Evolutionary conservation across 2,329 filamentous ascomycete species (phyloP).

Genomic region (Iodosphaeria phyllophila): DNA sequence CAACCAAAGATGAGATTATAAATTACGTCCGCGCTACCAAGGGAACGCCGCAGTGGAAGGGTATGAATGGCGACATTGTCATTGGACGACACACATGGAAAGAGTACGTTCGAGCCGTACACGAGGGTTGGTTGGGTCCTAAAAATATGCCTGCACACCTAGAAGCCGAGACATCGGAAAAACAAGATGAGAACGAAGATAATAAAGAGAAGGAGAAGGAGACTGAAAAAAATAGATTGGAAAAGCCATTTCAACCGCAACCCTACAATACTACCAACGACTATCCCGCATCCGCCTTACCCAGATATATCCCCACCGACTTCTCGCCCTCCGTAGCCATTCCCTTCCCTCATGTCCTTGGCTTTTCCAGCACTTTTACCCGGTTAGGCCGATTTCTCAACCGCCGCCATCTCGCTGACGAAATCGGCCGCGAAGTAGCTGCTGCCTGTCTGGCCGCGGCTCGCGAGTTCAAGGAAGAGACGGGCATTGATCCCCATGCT

Average conservation of each 20-base stretch:
- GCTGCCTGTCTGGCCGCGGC: conserved; percentile 54
- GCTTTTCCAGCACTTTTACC: conserved; percentile 76
- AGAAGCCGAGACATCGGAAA: conserved; percentile 5
- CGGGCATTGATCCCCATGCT: conserved; percentile 11
- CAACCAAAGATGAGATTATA: conserved; percentile 40
- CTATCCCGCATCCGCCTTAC: conserved; percentile 49
- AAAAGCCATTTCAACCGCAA: conserved; percentile 43
- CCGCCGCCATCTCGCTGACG: conserved; percentile 67
- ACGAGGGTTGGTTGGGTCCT: conserved; percentile 92
- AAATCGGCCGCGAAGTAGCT: conserved; percentile 73
- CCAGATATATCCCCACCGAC: conserved; percentile 45
- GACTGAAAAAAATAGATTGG: conserved; percentile 24
- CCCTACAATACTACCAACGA: conserved; percentile 58
- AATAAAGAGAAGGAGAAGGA: conserved; percentile 20
- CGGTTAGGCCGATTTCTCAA: conserved; percentile 79
- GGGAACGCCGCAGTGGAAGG: conserved; percentile 53
- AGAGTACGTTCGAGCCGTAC: conserved; percentile 81
- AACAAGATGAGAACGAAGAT: conserved; percentile 20
- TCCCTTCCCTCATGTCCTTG: conserved; percentile 74
- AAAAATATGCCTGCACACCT: conserved; percentile 37
- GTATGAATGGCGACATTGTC: conserved; percentile 66
- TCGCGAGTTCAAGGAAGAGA: conserved; percentile 28
- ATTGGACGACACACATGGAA: conserved; percentile 92
- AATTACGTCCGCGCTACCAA: conserved; percentile 43
- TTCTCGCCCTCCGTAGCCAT: conserved; percentile 59